Conservation (phyloP, 495 filamentous ascomycete species). For the Letharia columbiana region DNA sequence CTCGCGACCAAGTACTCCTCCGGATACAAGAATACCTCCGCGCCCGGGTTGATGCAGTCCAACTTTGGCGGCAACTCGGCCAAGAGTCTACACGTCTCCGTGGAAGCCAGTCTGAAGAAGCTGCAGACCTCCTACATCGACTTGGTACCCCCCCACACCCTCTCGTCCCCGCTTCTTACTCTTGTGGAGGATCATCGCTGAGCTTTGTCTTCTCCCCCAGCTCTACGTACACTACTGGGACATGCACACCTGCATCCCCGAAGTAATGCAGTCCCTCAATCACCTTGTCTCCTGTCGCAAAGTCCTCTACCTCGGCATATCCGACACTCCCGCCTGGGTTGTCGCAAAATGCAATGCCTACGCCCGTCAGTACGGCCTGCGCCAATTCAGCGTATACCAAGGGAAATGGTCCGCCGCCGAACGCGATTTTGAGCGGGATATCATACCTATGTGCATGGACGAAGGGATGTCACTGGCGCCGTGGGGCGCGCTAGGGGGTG, state of each 20-base stretch:
- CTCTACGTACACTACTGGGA: constrained; percentile 58
- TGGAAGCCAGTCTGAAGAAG: constrained; percentile 51
- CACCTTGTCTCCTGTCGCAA: constrained; percentile 50
- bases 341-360: constrained; percentile 52
- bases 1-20: constrained; percentile 64
- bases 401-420: constrained; percentile 47
- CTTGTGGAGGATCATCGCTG: background rate
- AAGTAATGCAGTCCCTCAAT: constrained; percentile 54
- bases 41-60: constrained; percentile 28
- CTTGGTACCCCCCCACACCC: background rate
- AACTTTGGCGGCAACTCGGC: constrained; percentile 50
- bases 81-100: constrained; percentile 44
- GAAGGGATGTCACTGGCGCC: constrained; percentile 52
- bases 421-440: constrained; percentile 49
- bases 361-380: constrained; percentile 50
- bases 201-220: background rate
- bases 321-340: constrained; percentile 55
- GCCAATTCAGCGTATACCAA: constrained; percentile 57
- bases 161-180: background rate
- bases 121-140: constrained; percentile 60
- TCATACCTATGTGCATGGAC: constrained; percentile 46
- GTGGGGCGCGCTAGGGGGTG: constrained; percentile 47
- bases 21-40: constrained; percentile 26
- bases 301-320: constrained; percentile 56
- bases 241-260: constrained; percentile 47